A percentile compares a stretch with the other conserved stretches of the same genome.
These are phyloP conservation scores for Knoxia roxburghii DNA, from an alignment of 257 asterid genomes.

Conservation along the genomic window DNA sequence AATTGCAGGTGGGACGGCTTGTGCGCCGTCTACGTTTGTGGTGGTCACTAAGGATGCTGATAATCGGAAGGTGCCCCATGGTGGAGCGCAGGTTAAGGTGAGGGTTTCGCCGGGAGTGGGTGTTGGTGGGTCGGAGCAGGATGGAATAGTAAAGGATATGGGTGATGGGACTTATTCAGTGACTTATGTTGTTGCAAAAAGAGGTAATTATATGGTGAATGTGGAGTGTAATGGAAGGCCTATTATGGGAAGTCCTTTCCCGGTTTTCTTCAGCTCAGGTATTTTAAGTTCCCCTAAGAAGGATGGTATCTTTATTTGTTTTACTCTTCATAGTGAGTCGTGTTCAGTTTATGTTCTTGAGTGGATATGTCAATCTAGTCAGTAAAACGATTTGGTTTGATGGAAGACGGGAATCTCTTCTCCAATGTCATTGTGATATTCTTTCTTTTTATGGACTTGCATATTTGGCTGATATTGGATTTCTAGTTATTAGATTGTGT, in stretches of 20 bases:
- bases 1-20: slow-evolving; percentile 89
- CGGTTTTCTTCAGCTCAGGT: slow-evolving; percentile 98
- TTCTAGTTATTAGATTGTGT: neutral
- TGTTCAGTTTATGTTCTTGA: neutral
- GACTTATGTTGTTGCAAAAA: slow-evolving; percentile 80
- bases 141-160: slow-evolving; percentile 87
- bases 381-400: too few species aligned
- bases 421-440: neutral
- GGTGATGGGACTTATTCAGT: slow-evolving; percentile 85
- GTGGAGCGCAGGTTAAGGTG: slow-evolving; percentile 79
- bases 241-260: slow-evolving; percentile 96
- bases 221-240: slow-evolving; percentile 93
- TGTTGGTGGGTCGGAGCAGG: slow-evolving; percentile 80
- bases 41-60: slow-evolving; percentile 79
- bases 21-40: slow-evolving; percentile 63
- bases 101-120: slow-evolving; percentile 79
- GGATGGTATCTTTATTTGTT: neutral
- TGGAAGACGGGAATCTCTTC: neutral
- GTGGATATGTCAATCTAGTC: neutral
- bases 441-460: neutral
- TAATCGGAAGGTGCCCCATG: slow-evolving; percentile 64
- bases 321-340: neutral
- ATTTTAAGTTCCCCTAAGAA: neutral
- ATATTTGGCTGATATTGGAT: neutral
- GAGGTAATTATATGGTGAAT: slow-evolving; percentile 94